Percentiles rank a stretch among this genome's conserved stretches.
These are phyloP conservation scores for Claviceps sp. DNA, from an alignment of 2,329 filamentous ascomycete genomes.

Conservation along the genomic window DNA sequence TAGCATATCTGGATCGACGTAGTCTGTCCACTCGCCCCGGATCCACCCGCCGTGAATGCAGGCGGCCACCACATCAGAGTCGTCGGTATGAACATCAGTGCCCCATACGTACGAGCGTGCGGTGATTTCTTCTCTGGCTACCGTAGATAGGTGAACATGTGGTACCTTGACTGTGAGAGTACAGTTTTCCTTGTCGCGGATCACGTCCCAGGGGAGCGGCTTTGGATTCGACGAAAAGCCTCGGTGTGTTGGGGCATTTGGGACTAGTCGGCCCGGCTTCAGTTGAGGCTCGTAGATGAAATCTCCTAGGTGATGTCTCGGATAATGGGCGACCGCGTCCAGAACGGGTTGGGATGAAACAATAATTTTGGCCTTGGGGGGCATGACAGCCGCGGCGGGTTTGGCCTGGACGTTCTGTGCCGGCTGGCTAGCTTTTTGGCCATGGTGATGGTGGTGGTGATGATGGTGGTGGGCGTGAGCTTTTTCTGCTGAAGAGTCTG, in stretches of 20 bases:
- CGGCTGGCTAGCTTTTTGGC: constrained; percentile 18
- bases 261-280: constrained; percentile 34
- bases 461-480: constrained; percentile 23
- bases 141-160: constrained; percentile 56
- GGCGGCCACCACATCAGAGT: constrained; percentile 84
- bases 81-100: constrained; percentile 87
- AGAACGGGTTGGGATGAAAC: constrained; percentile 59
- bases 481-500: constrained; percentile 33
- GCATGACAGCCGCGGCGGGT: constrained; percentile 18
- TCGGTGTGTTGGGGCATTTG: constrained; percentile 24
- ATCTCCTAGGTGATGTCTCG: constrained; percentile 71
- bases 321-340: constrained; percentile 54
- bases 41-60: constrained; percentile 92
- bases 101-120: constrained; percentile 75
- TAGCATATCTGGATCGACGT: constrained; percentile 58
- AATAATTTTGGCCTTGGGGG: constrained; percentile 50
- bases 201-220: constrained; percentile 61
- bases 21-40: constrained; percentile 71
- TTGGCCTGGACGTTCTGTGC: constrained; percentile 14
- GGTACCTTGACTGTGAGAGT: constrained; percentile 82
- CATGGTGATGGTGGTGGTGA: constrained; percentile 36
- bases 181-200: constrained; percentile 69
- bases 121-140: constrained; percentile 72
- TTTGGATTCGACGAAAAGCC: constrained; percentile 45
- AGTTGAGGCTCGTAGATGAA: constrained; percentile 66